Evolutionary conservation across 1,139 yeast species (phyloP), one percentile per base, ranked within the genome.

Genomic region (Yamadazyma sp.): DNA sequence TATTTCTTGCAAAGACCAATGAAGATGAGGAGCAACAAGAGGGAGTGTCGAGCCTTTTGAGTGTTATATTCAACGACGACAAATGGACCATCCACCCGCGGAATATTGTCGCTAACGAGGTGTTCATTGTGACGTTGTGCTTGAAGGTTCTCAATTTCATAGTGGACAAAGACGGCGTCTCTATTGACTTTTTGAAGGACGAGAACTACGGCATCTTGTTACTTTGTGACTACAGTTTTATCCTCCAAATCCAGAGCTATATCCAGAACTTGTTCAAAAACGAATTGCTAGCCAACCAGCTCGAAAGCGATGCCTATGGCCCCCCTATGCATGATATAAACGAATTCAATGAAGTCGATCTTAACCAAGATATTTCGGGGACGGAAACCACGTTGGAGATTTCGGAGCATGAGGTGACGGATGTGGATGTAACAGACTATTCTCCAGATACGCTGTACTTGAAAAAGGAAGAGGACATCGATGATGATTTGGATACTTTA

Each of bases 61-160:
- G 37, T 17, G 34, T 45, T 8, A 36, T 48, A 8, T 17, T 39
- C 5, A 34, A 34, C 31, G 48, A 45, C n/a, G 34, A 36, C 20
- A 37, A 37, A 20, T 27, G 41, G 10, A 36, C 36, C 9, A 40
- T 47, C 8, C 37, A 39, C 24, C 48, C 50, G 4, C 31, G 41
- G 16, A 39, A 34, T 10, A 41, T 50, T 17, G 33, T 49, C 3
- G 36, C 38, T 31, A 50, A 54, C 41, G 74, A 69, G 41, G 54
- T 66, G 10, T 69, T 68, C 44, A 61, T 70, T 12, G 72, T 68
- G 4, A 59, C 55, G 29, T 49, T 67, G 20, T 49, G 50, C 7
- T 52, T 70, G 39, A 51, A 50, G 36, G 43, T 62, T 6, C 47
- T 58, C 4, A 52, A 57, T 24, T 54, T 62, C 28, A 36, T 46